Conservation (phyloP, 2,329 filamentous ascomycete genomes). For the Penicillium hesseltinei region DNA sequence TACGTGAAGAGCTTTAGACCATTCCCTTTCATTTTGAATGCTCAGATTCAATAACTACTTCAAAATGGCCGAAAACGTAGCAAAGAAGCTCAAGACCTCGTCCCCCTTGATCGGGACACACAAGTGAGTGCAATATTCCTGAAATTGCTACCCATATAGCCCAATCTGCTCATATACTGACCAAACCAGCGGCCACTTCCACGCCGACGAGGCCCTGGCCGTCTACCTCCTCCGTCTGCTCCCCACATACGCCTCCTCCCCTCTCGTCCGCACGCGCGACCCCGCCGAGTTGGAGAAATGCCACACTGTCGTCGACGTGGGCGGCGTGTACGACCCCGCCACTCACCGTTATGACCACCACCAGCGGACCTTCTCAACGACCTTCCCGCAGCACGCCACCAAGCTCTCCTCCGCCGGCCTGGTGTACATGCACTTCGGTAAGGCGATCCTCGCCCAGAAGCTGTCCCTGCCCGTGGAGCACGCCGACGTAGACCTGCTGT, state of each 20-base stretch:
- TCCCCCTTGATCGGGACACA: conserved; percentile 81
- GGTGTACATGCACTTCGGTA: conserved; percentile 94
- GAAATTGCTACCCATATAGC: not conserved
- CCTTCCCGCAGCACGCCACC: conserved; percentile 78
- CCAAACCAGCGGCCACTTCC: conserved; percentile 75
- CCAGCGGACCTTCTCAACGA: conserved; percentile 83
- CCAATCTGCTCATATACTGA: conserved; percentile 8
- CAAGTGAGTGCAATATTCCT: conserved; percentile 52
- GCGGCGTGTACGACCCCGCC: conserved; percentile 80
- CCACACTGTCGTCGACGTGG: conserved; percentile 97
- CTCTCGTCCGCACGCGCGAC: conserved; percentile 84
- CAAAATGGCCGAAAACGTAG: conserved; percentile 65
- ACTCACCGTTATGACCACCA: conserved; percentile 91
- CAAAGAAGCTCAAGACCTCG: conserved; percentile 82
- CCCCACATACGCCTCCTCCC: conserved; percentile 70
- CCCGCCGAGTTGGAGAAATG: conserved; percentile 72
- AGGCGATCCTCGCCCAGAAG: conserved; percentile 70
- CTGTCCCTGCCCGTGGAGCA: conserved; percentile 60
- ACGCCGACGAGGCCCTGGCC: conserved; percentile 95
- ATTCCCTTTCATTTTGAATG: conserved; percentile 22
- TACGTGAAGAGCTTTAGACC: conserved; percentile 7
- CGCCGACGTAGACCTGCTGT: conserved; percentile 70
- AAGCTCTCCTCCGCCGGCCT: conserved; percentile 93
- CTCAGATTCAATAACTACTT: conserved; percentile 43
- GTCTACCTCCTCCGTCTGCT: conserved; percentile 93